Base-by-base conservation (phyloP, 2,329 filamentous ascomycete genomes). In the Westerdykella sp. region DNA sequence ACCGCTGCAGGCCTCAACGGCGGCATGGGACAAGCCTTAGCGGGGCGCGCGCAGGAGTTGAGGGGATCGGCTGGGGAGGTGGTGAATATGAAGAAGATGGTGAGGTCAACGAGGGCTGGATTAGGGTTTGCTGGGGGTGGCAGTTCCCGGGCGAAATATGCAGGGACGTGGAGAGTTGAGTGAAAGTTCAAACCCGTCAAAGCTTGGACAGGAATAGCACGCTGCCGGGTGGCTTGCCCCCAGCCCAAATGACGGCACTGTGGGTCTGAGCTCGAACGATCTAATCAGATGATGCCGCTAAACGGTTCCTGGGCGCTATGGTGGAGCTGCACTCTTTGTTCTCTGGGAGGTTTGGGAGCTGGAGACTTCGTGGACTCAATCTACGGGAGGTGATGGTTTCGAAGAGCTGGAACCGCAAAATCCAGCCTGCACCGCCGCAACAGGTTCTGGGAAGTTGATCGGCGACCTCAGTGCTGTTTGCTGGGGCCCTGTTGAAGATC, bases 11-110 rank as follows among this genome's bases (percentile, higher is more conserved):
- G 31, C 25, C 34, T 42, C 30, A 25, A 14, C 41, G 44, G 41
- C 51, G 40, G 43, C 51, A 55, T 55, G 37, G 46, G 18, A 22
- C 14, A 21, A 37, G 32, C 21, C 22, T 22, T 12, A 11, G 36
- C 6, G 7, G 36, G 36, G 15, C 22, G 36, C 10, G 36, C n/a
- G 12, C 5, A 12, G 12, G 36, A 38, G 16, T 18, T 25, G 15
- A 23, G 22, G 36, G 22, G 21, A 38, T 38, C 14, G 25, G 25
- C 25, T 7, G 25, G 25, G 2, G 11, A 28, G 25, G 7, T 4
- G 25, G 25, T 28, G 25, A 28, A 28, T 5, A 12, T 28, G 25
- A 10, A 28, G 25, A 28, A 10, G 7, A 9, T 10, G 25, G 25
- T 28, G 25, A 28, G 25, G 25, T 28, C 25, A 28, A 28, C 9